Percentiles rank a stretch among this genome's conserved stretches.
Evolutionary conservation across 352 stramenopile genomes (phyloP).

Genomic region (Phytophthora ohioensis): DNA sequence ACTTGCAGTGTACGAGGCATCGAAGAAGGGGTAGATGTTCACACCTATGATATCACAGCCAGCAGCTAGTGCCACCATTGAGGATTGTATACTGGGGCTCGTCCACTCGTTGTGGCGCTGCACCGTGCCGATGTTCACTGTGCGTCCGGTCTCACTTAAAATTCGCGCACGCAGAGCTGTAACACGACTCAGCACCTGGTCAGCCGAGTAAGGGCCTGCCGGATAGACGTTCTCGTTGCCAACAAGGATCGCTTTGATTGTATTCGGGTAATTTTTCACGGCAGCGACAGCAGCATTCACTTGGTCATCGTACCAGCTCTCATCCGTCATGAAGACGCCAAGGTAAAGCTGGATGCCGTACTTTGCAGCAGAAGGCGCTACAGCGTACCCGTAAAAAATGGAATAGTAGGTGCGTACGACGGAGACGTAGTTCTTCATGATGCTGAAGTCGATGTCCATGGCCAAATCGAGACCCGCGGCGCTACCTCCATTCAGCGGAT

Average conservation of each 20-base stretch:
- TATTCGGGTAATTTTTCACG: slow-evolving; percentile 58
- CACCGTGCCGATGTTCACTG: slow-evolving; percentile 71
- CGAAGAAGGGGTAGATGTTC: slow-evolving; percentile 87
- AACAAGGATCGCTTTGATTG: slow-evolving; percentile 67
- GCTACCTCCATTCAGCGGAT: slow-evolving; percentile 58
- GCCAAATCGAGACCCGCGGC: slow-evolving; percentile 48
- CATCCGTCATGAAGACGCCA: slow-evolving; percentile 79
- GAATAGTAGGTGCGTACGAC: slow-evolving; percentile 85
- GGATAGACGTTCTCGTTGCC: slow-evolving; percentile 82
- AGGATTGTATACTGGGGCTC: slow-evolving; percentile 23
- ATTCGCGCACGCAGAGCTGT: slow-evolving; percentile 42
- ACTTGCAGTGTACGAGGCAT: slow-evolving; percentile 56
- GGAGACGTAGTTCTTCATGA: slow-evolving; percentile 71
- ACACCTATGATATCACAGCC: slow-evolving; percentile 81
- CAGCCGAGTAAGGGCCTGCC: slow-evolving; percentile 49
- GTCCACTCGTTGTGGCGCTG: slow-evolving; percentile 78
- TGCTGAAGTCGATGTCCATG: slow-evolving; percentile 73
- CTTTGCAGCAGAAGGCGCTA: slow-evolving; percentile 52
- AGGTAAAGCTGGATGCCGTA: slow-evolving; percentile 71
- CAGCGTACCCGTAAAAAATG: slow-evolving; percentile 60
- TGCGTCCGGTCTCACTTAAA: slow-evolving; percentile 38
- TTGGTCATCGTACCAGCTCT: slow-evolving; percentile 68
- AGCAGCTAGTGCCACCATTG: slow-evolving; percentile 58
- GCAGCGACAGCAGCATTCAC: slow-evolving; percentile 55
- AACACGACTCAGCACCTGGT: slow-evolving; percentile 50